Conservation (phyloP, 176 grass and related monocot genomes). For the Ensete ventricosum region DNA sequence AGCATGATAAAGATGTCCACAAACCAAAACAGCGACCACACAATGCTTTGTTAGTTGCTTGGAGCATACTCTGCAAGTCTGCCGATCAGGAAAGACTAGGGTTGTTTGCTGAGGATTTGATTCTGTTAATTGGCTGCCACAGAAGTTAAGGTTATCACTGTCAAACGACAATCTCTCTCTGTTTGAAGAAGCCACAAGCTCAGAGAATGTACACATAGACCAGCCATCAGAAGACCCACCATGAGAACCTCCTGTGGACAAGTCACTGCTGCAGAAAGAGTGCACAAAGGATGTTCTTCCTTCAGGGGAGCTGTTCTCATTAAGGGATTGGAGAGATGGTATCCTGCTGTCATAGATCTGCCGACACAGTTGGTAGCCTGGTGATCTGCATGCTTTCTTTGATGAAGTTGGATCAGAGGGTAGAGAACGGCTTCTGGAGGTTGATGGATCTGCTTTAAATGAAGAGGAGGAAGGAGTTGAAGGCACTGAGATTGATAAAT, state of each 20-base stretch:
- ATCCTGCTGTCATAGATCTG: slow-evolving; percentile 43
- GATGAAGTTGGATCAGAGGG: slow-evolving; percentile 38
- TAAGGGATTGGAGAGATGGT: slow-evolving; percentile 45
- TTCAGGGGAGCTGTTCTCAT: slow-evolving; percentile 23
- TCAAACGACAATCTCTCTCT: slow-evolving; percentile 66
- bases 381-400: slow-evolving; percentile 35
- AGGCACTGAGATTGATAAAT: slow-evolving; percentile 34
- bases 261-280: slow-evolving; percentile 22
- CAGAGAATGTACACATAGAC: slow-evolving; percentile 58
- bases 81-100: slow-evolving; percentile 35
- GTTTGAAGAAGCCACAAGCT: slow-evolving; percentile 44
- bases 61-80: slow-evolving; percentile 67
- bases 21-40: slow-evolving; percentile 50
- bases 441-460: slow-evolving; percentile 17
- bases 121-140: slow-evolving; percentile 11
- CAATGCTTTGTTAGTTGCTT: slow-evolving; percentile 34
- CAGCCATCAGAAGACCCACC: slow-evolving; percentile 53
- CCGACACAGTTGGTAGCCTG: slow-evolving; percentile 39
- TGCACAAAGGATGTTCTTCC: slow-evolving; percentile 18
- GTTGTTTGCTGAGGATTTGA: slow-evolving; percentile 16
- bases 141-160: slow-evolving; percentile 33
- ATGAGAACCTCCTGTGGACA: slow-evolving; percentile 19
- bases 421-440: slow-evolving; percentile 23
- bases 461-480: slow-evolving; percentile 23
- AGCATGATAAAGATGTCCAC: slow-evolving; percentile 56